Evolutionary conservation across 116 monocot species (phyloP).

Genomic region (Papilionanthe hybrid): DNA sequence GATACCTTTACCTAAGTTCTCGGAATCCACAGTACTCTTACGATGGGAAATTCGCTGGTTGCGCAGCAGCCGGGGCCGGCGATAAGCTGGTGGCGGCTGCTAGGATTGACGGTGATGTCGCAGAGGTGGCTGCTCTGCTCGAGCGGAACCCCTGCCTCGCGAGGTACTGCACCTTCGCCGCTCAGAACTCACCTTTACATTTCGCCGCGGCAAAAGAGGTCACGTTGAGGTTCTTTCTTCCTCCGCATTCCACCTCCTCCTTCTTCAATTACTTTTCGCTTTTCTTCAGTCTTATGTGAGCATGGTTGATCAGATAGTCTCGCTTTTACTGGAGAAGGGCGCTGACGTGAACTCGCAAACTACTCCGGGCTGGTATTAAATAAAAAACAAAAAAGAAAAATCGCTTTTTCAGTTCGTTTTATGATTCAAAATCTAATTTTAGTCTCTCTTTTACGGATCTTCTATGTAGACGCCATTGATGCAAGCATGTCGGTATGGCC

Average conservation of each 20-base stretch:
- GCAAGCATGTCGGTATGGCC: conserved; percentile 17
- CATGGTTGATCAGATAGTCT: conserved; percentile 41
- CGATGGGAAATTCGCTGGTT: conserved; percentile 88
- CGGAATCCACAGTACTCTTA: background rate
- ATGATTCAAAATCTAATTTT: background rate
- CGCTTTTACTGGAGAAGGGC: conserved; percentile 64
- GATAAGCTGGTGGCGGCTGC: conserved; percentile 83
- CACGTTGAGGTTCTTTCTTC: conserved; percentile 54
- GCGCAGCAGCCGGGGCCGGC: conserved; percentile 66
- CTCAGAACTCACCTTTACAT: conserved; percentile 78
- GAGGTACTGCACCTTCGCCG: conserved; percentile 81
- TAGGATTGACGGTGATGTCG: conserved; percentile 66
- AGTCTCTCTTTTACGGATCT: background rate
- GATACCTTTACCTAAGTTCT: background rate
- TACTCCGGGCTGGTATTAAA: conserved; percentile 62
- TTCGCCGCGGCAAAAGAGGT: conserved; percentile 38
- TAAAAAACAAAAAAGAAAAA: no score
- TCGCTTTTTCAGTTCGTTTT: background rate
- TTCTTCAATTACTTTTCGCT: background rate
- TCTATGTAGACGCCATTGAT: conserved; percentile 63
- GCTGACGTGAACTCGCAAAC: conserved; percentile 77
- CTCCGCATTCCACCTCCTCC: background rate
- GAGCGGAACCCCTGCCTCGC: conserved; percentile 68
- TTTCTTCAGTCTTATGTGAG: background rate
- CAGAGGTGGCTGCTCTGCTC: conserved; percentile 73